Evolutionary conservation across 2,329 filamentous ascomycete species (phyloP).

Genomic region (Bimuria novae-zelandiae): DNA sequence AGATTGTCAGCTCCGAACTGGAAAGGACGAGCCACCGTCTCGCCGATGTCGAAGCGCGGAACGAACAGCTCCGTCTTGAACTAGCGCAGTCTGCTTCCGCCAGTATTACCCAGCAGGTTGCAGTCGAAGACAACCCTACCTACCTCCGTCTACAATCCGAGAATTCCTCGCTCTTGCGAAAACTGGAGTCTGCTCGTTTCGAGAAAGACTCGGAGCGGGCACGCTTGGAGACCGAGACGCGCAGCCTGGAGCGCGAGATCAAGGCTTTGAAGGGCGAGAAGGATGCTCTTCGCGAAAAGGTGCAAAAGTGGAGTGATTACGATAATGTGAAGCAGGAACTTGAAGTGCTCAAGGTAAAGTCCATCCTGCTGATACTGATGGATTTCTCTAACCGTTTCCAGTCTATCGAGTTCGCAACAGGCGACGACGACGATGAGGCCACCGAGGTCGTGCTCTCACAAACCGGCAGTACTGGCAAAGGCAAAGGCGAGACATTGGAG

Average conservation of each 20-base stretch:
- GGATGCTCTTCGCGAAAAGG: conserved; percentile 76
- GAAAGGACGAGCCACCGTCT: conserved; percentile 86
- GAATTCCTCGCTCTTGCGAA: conserved; percentile 88
- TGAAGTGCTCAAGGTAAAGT: conserved; percentile 78
- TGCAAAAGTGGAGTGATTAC: conserved; percentile 91
- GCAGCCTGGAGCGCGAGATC: conserved; percentile 79
- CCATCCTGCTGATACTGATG: neutral
- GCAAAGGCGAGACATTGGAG: conserved; percentile 81
- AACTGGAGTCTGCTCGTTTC: conserved; percentile 79
- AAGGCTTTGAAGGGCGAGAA: conserved; percentile 77
- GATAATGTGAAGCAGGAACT: conserved; percentile 95
- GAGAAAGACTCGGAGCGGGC: conserved; percentile 83
- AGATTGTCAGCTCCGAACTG: conserved; percentile 88
- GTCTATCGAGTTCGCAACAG: conserved; percentile 95
- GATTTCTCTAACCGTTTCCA: conserved; percentile 30
- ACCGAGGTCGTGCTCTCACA: conserved; percentile 40
- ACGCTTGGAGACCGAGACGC: conserved; percentile 73
- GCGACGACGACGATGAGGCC: conserved; percentile 66
- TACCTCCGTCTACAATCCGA: conserved; percentile 89
- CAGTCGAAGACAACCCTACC: conserved; percentile 84
- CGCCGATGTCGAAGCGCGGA: conserved; percentile 89
- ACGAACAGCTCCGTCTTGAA: conserved; percentile 89
- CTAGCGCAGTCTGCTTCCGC: conserved; percentile 85
- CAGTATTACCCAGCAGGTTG: conserved; percentile 62
- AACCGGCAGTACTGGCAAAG: conserved; percentile 59